Percentiles rank a stretch among this genome's conserved stretches.
Evolutionary conservation across 1,284 basidiomycete species (phyloP).

Genomic region (Mycena citricolor): DNA sequence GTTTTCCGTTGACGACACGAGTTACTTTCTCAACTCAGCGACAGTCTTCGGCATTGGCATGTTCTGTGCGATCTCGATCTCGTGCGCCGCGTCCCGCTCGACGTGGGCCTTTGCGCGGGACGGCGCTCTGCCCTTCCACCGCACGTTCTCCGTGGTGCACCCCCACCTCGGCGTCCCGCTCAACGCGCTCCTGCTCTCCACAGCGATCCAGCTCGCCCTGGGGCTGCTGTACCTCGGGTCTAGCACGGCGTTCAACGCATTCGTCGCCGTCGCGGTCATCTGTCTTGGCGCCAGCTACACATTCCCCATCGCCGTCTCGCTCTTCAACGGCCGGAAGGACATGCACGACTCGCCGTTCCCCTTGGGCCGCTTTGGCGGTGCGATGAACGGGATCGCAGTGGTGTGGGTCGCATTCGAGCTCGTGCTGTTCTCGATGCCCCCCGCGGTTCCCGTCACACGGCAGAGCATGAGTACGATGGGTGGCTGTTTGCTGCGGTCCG

Average conservation of each 20-base stretch:
- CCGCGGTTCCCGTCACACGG: slow-evolving; percentile 46
- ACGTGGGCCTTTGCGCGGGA: slow-evolving; percentile 74
- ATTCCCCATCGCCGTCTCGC: slow-evolving; percentile 49
- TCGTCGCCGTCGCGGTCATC: slow-evolving; percentile 55
- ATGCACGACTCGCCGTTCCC: slow-evolving; percentile 44
- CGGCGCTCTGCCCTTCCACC: slow-evolving; percentile 60
- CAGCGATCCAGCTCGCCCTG: slow-evolving; percentile 52
- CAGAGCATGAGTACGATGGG: slow-evolving; percentile 47
- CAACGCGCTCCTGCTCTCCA: slow-evolving; percentile 60
- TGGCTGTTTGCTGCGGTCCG: not conserved
- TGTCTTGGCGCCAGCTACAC: slow-evolving; percentile 54
- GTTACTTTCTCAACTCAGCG: no score
- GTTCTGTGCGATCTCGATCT: slow-evolving; percentile 60
- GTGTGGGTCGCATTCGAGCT: slow-evolving; percentile 51
- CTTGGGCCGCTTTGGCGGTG: slow-evolving; percentile 41
- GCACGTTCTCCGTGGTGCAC: slow-evolving; percentile 50
- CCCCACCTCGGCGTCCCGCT: slow-evolving; percentile 46
- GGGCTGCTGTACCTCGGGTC: slow-evolving; percentile 56
- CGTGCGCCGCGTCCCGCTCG: slow-evolving; percentile 66
- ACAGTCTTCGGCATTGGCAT: slow-evolving; percentile 53
- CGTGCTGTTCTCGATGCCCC: slow-evolving; percentile 61
- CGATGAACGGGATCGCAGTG: slow-evolving; percentile 45
- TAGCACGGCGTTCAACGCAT: slow-evolving; percentile 55
- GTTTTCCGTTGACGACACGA: no score
- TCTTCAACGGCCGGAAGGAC: slow-evolving; percentile 38